phyloP scores from a whole-genome alignment of 2,329 filamentous ascomycete species.

The Fusarium pseudoanthophilum region DNA sequence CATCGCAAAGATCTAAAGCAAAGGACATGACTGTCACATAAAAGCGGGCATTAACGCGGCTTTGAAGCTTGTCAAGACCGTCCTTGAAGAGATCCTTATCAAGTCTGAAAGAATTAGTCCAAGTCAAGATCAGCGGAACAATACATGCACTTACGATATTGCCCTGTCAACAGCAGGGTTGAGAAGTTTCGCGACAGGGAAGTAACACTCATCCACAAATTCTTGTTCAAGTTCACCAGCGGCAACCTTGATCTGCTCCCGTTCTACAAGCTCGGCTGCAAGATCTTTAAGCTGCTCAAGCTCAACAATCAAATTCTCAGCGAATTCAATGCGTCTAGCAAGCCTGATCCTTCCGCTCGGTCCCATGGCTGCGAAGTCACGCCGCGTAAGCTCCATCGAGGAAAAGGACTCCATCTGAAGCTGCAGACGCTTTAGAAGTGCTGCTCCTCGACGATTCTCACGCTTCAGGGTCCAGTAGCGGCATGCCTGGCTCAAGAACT shows the following conservation, averaged over 20 bases:
- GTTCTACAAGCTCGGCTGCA: slow-evolving; percentile 75
- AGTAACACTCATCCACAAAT: slow-evolving; percentile 90
- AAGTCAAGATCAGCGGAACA: slow-evolving; percentile 30
- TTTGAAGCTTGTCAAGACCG: slow-evolving; percentile 61
- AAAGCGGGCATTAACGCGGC: slow-evolving; percentile 63
- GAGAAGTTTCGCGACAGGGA: slow-evolving; percentile 83
- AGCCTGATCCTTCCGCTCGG: slow-evolving; percentile 82
- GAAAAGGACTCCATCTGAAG: slow-evolving; percentile 96
- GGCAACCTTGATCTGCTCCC: slow-evolving; percentile 81
- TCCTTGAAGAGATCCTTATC: slow-evolving; percentile 71
- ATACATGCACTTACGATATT: slow-evolving; percentile 71
- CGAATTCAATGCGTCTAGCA: slow-evolving; percentile 87
- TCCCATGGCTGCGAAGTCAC: slow-evolving; percentile 97
- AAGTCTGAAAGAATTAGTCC: slow-evolving; percentile 62
- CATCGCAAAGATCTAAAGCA: slow-evolving; percentile 64
- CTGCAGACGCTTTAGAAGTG: slow-evolving; percentile 91
- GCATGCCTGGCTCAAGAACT: slow-evolving; percentile 92
- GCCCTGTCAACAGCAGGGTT: slow-evolving; percentile 83
- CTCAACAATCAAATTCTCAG: slow-evolving; percentile 77
- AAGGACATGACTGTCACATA: slow-evolving; percentile 70
- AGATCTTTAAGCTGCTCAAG: slow-evolving; percentile 79
- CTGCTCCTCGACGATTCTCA: slow-evolving; percentile 89
- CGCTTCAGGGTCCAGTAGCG: slow-evolving; percentile 98
- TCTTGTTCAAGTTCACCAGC: slow-evolving; percentile 79
- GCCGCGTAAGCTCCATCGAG: slow-evolving; percentile 94